A percentile compares a stretch with the other conserved stretches of the same genome.
These are phyloP conservation scores for Astragalus glycyphyllos DNA, from an alignment of 306 rosid genomes.

Conservation along the genomic window DNA sequence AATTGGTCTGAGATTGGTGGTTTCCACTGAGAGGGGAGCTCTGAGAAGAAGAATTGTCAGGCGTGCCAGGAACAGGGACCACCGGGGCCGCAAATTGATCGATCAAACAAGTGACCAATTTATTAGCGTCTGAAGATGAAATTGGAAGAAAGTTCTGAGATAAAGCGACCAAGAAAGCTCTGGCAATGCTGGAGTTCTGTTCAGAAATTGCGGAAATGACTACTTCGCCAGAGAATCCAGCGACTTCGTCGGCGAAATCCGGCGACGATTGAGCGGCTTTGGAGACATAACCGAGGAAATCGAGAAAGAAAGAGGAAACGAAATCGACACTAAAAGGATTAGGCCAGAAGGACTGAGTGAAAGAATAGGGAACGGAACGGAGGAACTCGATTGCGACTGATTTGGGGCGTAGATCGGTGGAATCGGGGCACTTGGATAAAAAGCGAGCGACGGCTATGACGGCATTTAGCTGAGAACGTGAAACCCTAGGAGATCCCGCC, in stretches of 20 bases:
- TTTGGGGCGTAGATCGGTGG: conserved; percentile 77
- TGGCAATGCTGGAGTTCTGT: conserved; percentile 61
- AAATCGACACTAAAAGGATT: conserved; percentile 64
- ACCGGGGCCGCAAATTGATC: conserved; percentile 61
- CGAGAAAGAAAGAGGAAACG: conserved; percentile 65
- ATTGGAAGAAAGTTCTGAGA: conserved; percentile 74
- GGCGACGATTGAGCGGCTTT: conserved; percentile 70
- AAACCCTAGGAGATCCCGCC: conserved; percentile 79
- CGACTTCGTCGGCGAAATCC: conserved; percentile 69
- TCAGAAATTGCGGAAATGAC: conserved; percentile 61
- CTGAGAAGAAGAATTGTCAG: conserved; percentile 72
- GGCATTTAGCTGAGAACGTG: conserved; percentile 94
- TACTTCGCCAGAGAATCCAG: conserved; percentile 65
- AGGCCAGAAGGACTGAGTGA: conserved; percentile 80
- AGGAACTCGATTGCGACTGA: conserved; percentile 74
- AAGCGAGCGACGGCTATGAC: conserved; percentile 83
- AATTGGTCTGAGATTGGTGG: conserved; percentile 50
- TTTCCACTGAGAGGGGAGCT: conserved; percentile 77
- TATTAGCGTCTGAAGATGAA: conserved; percentile 62
- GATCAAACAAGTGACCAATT: conserved; percentile 60
- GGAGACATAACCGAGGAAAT: conserved; percentile 64
- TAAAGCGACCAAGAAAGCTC: conserved; percentile 70
- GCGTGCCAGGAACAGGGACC: conserved; percentile 48
- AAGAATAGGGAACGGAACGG: conserved; percentile 72
- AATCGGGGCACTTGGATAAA: conserved; percentile 72